Conservation (phyloP, 805 yeast genomes). For the Metschnikowia lachancei region DNA sequence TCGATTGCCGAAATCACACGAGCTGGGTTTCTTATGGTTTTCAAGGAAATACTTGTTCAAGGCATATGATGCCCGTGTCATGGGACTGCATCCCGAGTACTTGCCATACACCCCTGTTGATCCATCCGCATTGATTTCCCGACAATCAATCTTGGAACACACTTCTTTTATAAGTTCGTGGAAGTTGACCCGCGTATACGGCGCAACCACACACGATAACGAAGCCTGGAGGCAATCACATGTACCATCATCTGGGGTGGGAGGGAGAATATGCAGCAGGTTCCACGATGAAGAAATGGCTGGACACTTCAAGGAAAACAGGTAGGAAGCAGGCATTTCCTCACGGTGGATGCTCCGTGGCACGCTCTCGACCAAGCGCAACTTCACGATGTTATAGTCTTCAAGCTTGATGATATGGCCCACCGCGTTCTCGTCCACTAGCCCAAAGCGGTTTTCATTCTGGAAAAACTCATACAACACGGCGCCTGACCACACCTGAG, state of each 20-base stretch:
- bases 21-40: conserved; percentile 18
- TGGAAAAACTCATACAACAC: conserved; percentile 39
- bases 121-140: conserved; percentile 36
- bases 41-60: conserved; percentile 35
- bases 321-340: not conserved
- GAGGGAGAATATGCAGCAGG: conserved; percentile 30
- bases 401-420: conserved; percentile 30
- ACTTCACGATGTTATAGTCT: conserved; percentile 32
- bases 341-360: conserved; percentile 21
- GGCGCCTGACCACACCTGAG: conserved; percentile 41
- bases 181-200: conserved; percentile 24
- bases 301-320: conserved; percentile 9
- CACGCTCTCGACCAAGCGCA: conserved; percentile 21
- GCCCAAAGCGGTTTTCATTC: conserved; percentile 34
- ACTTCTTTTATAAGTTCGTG: conserved; percentile 27
- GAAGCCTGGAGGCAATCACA: conserved; percentile 47
- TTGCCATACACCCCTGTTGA: conserved; percentile 40
- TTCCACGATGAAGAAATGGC: conserved; percentile 11
- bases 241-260: conserved; percentile 39
- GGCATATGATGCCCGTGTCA: conserved; percentile 41
- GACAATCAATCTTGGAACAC: conserved; percentile 40
- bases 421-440: conserved; percentile 28
- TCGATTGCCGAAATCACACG: conserved; percentile 27
- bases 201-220: conserved; percentile 36
- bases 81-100: conserved; percentile 38